phyloP scores from a whole-genome alignment of 768 basidiomycete genomes.

The Dioszegia hungarica region DNA sequence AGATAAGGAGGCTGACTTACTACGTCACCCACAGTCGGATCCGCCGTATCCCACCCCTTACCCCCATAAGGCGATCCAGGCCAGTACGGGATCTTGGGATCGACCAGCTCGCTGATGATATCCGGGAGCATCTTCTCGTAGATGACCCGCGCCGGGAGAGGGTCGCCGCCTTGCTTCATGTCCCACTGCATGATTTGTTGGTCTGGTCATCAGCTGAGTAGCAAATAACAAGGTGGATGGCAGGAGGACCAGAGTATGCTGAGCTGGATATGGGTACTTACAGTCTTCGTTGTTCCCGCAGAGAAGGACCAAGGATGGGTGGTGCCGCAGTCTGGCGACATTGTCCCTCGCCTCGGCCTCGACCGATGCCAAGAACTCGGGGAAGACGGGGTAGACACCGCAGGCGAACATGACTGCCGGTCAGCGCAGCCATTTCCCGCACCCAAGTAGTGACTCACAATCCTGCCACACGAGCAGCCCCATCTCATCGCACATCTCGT shows the following conservation, averaged over 20 bases:
- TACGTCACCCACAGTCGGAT: slow-evolving; percentile 72
- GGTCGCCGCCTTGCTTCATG: slow-evolving; percentile 11
- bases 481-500: slow-evolving; percentile 59
- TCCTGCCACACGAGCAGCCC: slow-evolving; percentile 86
- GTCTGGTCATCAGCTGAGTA: not conserved
- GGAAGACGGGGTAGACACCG: slow-evolving; percentile 61
- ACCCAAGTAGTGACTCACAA: slow-evolving; percentile 42
- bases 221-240: not conserved
- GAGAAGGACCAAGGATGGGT: slow-evolving; percentile 81
- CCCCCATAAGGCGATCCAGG: slow-evolving; percentile 83
- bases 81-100: slow-evolving; percentile 64
- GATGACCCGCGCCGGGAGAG: slow-evolving; percentile 50
- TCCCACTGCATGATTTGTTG: slow-evolving; percentile 16
- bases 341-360: slow-evolving; percentile 72
- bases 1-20: no score
- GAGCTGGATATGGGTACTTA: no score
- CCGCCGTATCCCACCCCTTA: slow-evolving; percentile 57
- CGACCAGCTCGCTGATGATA: slow-evolving; percentile 59
- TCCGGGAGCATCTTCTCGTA: slow-evolving; percentile 78
- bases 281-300: slow-evolving; percentile 72
- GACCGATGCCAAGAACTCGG: slow-evolving; percentile 56
- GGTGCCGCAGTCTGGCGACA: slow-evolving; percentile 72
- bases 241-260: no score
- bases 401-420: slow-evolving; percentile 12
- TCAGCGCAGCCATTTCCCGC: not conserved